phyloP scores from a whole-genome alignment of 306 rosid species.

The Begonia masoniana region DNA sequence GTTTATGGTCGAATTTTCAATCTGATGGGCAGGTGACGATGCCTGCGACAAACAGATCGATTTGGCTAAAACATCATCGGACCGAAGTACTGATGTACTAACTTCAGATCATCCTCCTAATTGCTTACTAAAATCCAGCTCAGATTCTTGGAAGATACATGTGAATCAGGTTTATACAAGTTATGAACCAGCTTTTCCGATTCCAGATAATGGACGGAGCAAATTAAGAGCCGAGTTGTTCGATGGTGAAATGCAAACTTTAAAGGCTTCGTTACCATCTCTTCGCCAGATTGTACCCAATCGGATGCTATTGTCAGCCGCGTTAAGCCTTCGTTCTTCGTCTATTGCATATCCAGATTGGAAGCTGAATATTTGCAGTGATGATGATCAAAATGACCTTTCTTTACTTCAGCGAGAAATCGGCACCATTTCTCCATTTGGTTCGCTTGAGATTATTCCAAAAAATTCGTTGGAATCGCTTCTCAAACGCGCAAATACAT shows the following conservation, averaged over 20 bases:
- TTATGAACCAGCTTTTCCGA: slow-evolving; percentile 12
- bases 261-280: too few species aligned
- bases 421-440: too few species aligned
- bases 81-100: slow-evolving; percentile 6
- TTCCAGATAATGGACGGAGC: slow-evolving; percentile 14
- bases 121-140: slow-evolving; percentile 16
- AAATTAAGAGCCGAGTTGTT: too few species aligned
- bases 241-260: too few species aligned
- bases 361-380: slow-evolving; percentile 29
- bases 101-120: slow-evolving; percentile 15
- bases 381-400: slow-evolving; percentile 43
- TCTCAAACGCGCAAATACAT: slow-evolving; percentile 52
- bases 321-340: slow-evolving; percentile 31
- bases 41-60: slow-evolving; percentile 6
- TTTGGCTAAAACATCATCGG: slow-evolving; percentile 1
- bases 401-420: slow-evolving; percentile 20
- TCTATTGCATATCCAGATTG: slow-evolving; percentile 80
- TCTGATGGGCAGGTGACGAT: slow-evolving; percentile 9
- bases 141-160: slow-evolving; percentile 14
- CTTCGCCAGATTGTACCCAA: slow-evolving; percentile 19
- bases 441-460: slow-evolving; percentile 20
- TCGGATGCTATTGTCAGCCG: slow-evolving; percentile 32
- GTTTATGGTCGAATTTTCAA: slow-evolving; percentile 1
- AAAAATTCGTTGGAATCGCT: slow-evolving; percentile 44
- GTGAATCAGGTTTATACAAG: slow-evolving; percentile 15